Base-by-base conservation (phyloP, 2,329 filamentous ascomycete genomes). In the Stachybotrys elegans region DNA sequence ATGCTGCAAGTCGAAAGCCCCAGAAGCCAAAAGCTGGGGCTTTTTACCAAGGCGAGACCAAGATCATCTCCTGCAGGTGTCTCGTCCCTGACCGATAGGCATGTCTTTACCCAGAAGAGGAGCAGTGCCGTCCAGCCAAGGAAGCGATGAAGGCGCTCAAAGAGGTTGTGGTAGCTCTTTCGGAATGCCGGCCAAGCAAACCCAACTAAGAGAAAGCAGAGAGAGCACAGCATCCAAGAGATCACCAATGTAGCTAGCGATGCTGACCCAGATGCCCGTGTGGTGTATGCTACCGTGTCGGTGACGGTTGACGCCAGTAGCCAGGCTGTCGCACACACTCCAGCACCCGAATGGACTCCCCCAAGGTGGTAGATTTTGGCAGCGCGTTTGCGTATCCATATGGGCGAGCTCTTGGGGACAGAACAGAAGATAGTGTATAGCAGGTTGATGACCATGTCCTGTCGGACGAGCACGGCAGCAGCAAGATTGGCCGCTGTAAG, bases 101-200 rank as follows among this genome's bases (percentile, higher is more conserved):
- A 57, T 8, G 76, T 72, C 47, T 85, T 76, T 1, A 60, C 72
- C 76, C 86, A 85, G 57, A 90, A 83, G 23, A 88, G 64, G 2
- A 65, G 69, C 6, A 89, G 68, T 9, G 79, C 71, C 11, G 74
- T 70, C 86, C 86, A 90, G n/a, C 84, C 86, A 5, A 75, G 75
- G 60, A 86, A 89, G 39, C 86, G 82, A 63, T 90, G 86, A 38
- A 76, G 76, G 39, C 78, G 65, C 65, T 90, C 86, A 57, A 88
- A 90, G 45, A 73, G 62, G 62, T 90, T 77, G 66, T 90, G 86
- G 49, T 74, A 70, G 38, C 70, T 74, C 51, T 72, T 69, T 19
- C 86, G 79, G 51, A 89, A 71, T 9, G 62, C 59, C 4, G 86
- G 86, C 58, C 83, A 75, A 2, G 86, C 82, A 42, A 81, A 76